Percentiles rank a stretch among this genome's conserved stretches.
phyloP scores from a whole-genome alignment of 192 early-diverging fungal species.

The Powellomyces hirtus region DNA sequence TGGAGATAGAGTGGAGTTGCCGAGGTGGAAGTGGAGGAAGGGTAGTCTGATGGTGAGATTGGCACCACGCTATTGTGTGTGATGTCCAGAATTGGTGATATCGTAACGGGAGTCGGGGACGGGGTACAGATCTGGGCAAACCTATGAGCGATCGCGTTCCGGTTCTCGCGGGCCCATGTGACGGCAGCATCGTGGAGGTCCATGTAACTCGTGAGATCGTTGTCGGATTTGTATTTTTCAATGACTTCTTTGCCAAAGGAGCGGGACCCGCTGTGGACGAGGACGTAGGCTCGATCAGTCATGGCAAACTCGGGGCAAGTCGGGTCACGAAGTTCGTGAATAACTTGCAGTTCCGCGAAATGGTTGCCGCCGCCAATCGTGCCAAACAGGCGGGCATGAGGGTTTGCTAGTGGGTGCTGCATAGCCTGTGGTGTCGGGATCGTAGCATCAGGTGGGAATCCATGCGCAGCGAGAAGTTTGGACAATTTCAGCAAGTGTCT shows the following conservation, averaged over 20 bases:
- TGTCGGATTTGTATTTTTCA: slow-evolving; percentile 32
- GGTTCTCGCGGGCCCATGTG: slow-evolving; percentile 51
- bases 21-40: too few relatives aligned
- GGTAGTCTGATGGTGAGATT: not conserved
- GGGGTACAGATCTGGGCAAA: slow-evolving; percentile 16
- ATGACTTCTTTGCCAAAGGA: slow-evolving; percentile 50
- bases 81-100: not conserved
- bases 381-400: slow-evolving; percentile 36
- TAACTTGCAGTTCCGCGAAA: slow-evolving; percentile 56
- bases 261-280: slow-evolving; percentile 60
- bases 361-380: slow-evolving; percentile 64
- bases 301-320: slow-evolving; percentile 18
- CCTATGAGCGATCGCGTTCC: slow-evolving; percentile 53
- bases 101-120: not conserved
- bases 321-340: slow-evolving; percentile 35
- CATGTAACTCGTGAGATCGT: slow-evolving; percentile 37
- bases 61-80: slow-evolving; percentile 7
- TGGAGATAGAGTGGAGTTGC: not conserved
- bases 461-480: not conserved
- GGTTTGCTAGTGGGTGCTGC: not conserved
- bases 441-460: slow-evolving; percentile 9
- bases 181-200: slow-evolving; percentile 46
- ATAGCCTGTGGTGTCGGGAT: slow-evolving; percentile 31
- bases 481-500: not conserved
- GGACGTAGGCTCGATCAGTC: slow-evolving; percentile 16